Percentiles rank a stretch among this genome's conserved stretches.
Evolutionary conservation across 2,329 filamentous ascomycete genomes (phyloP).

Genomic region (Nigrospora oryzae): DNA sequence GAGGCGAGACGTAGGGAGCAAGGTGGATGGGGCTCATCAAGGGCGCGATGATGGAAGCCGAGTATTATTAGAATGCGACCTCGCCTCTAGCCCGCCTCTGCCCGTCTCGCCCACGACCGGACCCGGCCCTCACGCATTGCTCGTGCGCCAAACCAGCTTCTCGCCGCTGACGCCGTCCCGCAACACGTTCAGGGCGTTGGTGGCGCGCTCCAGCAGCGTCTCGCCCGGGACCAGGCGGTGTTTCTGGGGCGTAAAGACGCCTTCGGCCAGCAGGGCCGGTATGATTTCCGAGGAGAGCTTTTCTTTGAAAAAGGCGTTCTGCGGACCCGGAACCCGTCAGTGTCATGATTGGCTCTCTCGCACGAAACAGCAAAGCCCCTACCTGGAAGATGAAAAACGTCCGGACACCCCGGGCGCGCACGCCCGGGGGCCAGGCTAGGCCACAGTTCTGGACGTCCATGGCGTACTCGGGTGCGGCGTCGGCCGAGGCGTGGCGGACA

Average conservation of each 20-base stretch:
- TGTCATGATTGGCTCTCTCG: background rate
- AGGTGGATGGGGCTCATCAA: too few species aligned
- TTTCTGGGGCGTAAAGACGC: conserved; percentile 30
- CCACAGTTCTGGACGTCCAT: conserved; percentile 37
- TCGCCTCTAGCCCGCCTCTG: too few species aligned
- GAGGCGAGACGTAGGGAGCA: too few species aligned
- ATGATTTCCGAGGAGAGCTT: conserved; percentile 47
- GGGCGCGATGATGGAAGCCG: too few species aligned
- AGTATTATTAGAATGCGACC: too few species aligned
- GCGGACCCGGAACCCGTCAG: too few species aligned
- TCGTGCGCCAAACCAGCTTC: conserved; percentile 26
- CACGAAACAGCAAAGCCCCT: conserved; percentile 10
- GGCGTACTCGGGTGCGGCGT: conserved; percentile 39
- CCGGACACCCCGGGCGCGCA: conserved; percentile 42
- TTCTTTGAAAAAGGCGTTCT: conserved; percentile 48
- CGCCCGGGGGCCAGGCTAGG: conserved; percentile 41
- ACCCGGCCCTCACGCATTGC: background rate
- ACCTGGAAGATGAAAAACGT: conserved; percentile 45
- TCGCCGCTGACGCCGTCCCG: conserved; percentile 30
- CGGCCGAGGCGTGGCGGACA: conserved; percentile 38
- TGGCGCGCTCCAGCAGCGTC: conserved; percentile 26
- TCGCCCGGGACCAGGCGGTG: conserved; percentile 31
- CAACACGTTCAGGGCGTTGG: conserved; percentile 25
- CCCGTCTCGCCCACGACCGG: too few species aligned
- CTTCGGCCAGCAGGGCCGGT: conserved; percentile 32